Conservation (phyloP, 2,329 filamentous ascomycete species). For the Dactylonectria estremocensis region DNA sequence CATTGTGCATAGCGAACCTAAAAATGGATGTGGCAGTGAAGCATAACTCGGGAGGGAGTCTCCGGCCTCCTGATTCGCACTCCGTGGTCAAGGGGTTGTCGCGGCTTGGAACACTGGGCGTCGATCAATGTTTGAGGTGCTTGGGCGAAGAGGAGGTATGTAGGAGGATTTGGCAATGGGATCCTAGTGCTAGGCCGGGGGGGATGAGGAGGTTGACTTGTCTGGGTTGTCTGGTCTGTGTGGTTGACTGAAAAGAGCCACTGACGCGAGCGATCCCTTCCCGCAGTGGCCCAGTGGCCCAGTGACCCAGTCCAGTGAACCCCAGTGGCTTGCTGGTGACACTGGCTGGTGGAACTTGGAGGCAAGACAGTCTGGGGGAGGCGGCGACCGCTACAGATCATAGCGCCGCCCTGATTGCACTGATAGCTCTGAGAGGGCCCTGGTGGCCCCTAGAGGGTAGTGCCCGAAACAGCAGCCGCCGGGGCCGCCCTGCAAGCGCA, state of each 20-base stretch:
- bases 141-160: not conserved
- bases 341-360: not conserved
- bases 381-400: slow-evolving; percentile 28
- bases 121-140: slow-evolving; percentile 12
- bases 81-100: not conserved
- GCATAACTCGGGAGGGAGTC: not conserved
- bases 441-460: not conserved
- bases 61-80: not conserved
- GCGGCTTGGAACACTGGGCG: slow-evolving; percentile 6
- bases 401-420: slow-evolving; percentile 13
- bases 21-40: not conserved
- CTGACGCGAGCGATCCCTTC: not conserved
- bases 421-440: not conserved
- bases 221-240: not conserved
- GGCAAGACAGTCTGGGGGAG: slow-evolving; percentile 15
- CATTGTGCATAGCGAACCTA: not conserved
- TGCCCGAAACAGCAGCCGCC: slow-evolving; percentile 26
- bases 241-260: not conserved
- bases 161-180: slow-evolving; percentile 4
- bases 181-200: slow-evolving; percentile 7
- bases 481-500: slow-evolving; percentile 22
- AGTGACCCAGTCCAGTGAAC: not conserved
- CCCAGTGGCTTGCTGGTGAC: slow-evolving; percentile 35
- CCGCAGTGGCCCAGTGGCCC: no score
- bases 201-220: not conserved